phyloP scores from a whole-genome alignment of 257 asterid genomes.

The Gardenia jasminoides region DNA sequence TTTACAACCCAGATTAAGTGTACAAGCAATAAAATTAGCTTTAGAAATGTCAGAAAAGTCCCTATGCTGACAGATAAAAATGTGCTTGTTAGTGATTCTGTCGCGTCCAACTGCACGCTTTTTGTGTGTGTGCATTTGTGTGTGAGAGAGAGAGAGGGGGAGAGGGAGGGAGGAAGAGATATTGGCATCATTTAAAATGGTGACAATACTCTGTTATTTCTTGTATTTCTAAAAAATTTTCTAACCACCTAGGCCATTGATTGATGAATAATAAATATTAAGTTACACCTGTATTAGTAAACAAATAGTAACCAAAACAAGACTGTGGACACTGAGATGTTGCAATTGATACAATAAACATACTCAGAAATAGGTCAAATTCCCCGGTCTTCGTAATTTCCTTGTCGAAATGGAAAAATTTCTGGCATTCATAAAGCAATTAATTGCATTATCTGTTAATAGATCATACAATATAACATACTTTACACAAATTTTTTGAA shows the following conservation, averaged over 20 bases:
- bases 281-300: not conserved
- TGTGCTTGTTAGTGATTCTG: not conserved
- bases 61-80: not conserved
- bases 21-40: not conserved
- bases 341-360: too few species aligned
- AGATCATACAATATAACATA: not conserved
- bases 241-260: not conserved
- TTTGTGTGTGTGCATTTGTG: not conserved
- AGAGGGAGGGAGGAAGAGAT: not conserved
- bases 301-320: not conserved
- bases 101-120: too few species aligned
- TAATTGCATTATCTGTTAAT: not conserved
- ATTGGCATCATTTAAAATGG: not conserved
- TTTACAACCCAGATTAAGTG: not conserved
- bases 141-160: not conserved
- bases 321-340: not conserved
- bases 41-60: not conserved
- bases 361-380: not conserved
- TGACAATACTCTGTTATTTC: not conserved
- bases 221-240: not conserved
- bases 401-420: not conserved
- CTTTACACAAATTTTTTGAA: not conserved
- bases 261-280: not conserved
- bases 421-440: not conserved
- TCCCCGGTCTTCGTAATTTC: not conserved